Evolutionary conservation across 352 stramenopile species (phyloP).

Genomic region (Globisporangium ultimum): DNA sequence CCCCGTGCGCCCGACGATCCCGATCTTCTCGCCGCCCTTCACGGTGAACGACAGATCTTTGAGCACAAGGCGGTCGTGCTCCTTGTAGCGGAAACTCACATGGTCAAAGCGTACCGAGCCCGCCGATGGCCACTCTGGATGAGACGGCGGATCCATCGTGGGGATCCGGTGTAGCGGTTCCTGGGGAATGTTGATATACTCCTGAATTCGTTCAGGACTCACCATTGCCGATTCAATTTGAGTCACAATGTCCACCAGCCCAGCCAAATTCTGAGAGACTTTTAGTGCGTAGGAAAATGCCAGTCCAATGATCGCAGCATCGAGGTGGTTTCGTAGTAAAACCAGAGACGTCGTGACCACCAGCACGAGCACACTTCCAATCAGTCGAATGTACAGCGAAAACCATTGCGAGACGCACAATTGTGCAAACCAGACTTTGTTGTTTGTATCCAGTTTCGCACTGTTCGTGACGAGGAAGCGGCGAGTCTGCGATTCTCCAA

Average conservation of each 20-base stretch:
- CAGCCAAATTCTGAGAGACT: constrained; percentile 79
- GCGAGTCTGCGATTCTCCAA: no score
- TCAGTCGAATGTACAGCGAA: constrained; percentile 12
- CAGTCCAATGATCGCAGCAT: constrained; percentile 54
- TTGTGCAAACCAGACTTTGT: constrained; percentile 32
- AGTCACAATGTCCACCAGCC: constrained; percentile 62
- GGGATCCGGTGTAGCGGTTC: constrained; percentile 27
- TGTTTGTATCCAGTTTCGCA: constrained; percentile 33
- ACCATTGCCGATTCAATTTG: constrained; percentile 78
- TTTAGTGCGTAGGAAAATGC: constrained; percentile 90
- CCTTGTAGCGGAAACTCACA: no score
- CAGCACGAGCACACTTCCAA: no score
- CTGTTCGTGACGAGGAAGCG: constrained; percentile 18
- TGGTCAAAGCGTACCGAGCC: no score
- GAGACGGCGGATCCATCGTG: no score
- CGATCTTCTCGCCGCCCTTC: no score
- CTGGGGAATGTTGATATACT: constrained; percentile 70
- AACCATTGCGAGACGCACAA: constrained; percentile 49
- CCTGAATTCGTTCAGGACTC: constrained; percentile 86
- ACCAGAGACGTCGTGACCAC: no score
- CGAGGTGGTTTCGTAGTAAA: no score
- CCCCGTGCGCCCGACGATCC: no score
- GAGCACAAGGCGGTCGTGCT: no score
- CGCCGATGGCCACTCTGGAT: no score
- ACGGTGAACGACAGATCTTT: no score